A percentile compares a stretch with the other conserved stretches of the same genome.
Conservation (phyloP, 2,329 filamentous ascomycete species). For the Alternaria sp. region DNA sequence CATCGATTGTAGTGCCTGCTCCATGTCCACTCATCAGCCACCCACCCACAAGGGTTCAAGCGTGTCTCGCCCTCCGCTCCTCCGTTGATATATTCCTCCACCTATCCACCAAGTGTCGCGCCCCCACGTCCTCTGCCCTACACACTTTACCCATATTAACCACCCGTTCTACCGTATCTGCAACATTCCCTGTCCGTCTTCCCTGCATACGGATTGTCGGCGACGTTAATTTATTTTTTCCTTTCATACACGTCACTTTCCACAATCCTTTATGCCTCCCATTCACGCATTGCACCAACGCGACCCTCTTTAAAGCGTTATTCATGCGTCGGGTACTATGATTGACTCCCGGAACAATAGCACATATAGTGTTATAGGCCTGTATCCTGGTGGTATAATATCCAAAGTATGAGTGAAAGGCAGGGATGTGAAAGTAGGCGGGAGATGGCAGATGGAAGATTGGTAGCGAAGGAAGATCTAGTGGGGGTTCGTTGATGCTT, state of each 20-base stretch:
- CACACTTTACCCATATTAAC: neutral
- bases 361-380: constrained; percentile 7
- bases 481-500: neutral
- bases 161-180: neutral
- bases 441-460: neutral
- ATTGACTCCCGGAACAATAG: constrained; percentile 4
- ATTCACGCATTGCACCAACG: neutral
- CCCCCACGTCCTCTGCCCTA: constrained; percentile 1
- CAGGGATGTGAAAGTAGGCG: neutral
- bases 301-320: neutral
- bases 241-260: neutral
- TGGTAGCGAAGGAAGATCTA: neutral
- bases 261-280: neutral
- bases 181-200: neutral
- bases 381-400: neutral
- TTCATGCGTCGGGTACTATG: constrained; percentile 12
- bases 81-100: neutral
- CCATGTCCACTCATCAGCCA: neutral
- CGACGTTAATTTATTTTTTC: neutral
- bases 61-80: neutral
- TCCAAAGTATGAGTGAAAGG: neutral
- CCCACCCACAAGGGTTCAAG: neutral
- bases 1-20: neutral
- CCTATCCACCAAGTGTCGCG: neutral
- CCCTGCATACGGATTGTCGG: neutral